These are phyloP conservation scores for Solanum commersonii DNA, from an alignment of 257 asterid genomes.

Conservation along the genomic window DNA sequence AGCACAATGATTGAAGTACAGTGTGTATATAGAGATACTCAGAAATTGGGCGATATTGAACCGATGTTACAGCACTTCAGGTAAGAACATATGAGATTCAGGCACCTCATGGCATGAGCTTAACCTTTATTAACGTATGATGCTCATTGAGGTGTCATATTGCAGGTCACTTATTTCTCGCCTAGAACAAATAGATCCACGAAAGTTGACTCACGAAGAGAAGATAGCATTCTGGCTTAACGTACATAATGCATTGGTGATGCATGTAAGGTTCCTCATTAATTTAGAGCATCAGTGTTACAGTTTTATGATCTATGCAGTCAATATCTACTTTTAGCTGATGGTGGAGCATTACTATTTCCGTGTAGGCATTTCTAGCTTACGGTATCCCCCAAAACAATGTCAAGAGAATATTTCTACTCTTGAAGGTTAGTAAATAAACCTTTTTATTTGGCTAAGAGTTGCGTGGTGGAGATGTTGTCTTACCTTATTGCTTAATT, in stretches of 20 bases:
- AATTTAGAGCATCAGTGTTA: neutral
- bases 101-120: neutral
- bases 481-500: constrained; percentile 14
- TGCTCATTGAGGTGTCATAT: neutral
- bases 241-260: constrained; percentile 87
- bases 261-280: constrained; percentile 64
- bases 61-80: constrained; percentile 63
- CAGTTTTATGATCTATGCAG: neutral
- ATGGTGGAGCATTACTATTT: neutral
- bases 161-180: constrained; percentile 81
- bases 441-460: neutral
- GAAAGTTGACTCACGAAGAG: constrained; percentile 73
- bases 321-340: neutral
- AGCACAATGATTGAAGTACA: constrained; percentile 96
- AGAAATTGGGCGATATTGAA: constrained; percentile 69
- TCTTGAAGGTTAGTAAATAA: constrained; percentile 54
- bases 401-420: constrained; percentile 73
- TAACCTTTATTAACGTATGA: neutral
- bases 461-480: neutral
- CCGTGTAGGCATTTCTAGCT: constrained; percentile 74
- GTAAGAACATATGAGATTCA: constrained; percentile 20
- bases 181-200: constrained; percentile 74
- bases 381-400: constrained; percentile 89
- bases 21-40: constrained; percentile 68
- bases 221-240: constrained; percentile 97